These are phyloP conservation scores for Sungouiella thailandica DNA, from an alignment of 805 yeast genomes.

Conservation along the genomic window DNA sequence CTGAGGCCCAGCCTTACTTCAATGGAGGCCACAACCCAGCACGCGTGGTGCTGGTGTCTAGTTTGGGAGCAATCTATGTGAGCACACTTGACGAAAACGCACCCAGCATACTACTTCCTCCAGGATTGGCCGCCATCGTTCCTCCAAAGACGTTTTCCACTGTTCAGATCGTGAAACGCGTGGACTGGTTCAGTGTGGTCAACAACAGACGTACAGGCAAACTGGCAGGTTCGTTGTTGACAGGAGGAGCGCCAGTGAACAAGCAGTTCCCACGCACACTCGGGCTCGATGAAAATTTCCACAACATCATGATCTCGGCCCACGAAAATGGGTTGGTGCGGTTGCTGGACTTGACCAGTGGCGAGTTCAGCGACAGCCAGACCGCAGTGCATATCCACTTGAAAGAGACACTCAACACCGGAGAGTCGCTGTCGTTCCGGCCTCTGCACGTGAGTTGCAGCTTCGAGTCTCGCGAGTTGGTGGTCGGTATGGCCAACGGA, in stretches of 20 bases:
- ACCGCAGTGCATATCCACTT: constrained; percentile 29
- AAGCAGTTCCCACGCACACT: constrained; percentile 23
- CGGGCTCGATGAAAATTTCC: constrained; percentile 39
- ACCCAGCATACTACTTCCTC: constrained; percentile 54
- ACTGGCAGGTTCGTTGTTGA: constrained; percentile 38
- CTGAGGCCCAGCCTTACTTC: constrained; percentile 62
- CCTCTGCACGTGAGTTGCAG: constrained; percentile 67
- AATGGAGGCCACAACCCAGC: constrained; percentile 76
- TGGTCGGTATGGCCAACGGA: constrained; percentile 64
- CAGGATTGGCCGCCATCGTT: constrained; percentile 71
- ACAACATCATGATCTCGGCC: constrained; percentile 64
- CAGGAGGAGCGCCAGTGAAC: constrained; percentile 75
- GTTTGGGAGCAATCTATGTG: constrained; percentile 57
- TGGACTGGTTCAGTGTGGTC: constrained; percentile 78
- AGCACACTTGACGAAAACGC: constrained; percentile 5
- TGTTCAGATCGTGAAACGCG: constrained; percentile 50
- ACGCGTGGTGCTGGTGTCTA: constrained; percentile 52
- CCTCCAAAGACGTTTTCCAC: constrained; percentile 60
- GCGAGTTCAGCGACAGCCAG: constrained; percentile 44
- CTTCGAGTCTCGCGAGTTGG: constrained; percentile 68
- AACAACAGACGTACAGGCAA: constrained; percentile 29
- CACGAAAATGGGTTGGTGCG: constrained; percentile 82
- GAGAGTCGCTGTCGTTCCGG: constrained; percentile 31
- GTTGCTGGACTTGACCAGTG: constrained; percentile 77
- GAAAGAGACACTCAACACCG: constrained; percentile 27